phyloP scores from a whole-genome alignment of 805 yeast species.

The Metschnikowia bowlesiae region DNA sequence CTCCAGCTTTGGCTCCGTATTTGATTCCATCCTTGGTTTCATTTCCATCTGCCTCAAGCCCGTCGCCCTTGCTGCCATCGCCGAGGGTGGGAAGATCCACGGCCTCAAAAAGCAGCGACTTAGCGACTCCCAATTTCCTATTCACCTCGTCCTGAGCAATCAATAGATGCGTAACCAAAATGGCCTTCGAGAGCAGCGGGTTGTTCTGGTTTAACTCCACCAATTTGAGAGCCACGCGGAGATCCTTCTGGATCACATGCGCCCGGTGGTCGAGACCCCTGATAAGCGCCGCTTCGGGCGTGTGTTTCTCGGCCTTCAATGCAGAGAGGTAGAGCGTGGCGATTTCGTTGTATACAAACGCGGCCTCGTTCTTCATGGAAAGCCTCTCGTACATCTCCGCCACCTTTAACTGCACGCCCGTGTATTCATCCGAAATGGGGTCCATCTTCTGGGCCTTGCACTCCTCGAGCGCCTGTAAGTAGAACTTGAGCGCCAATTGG shows the following conservation, averaged over 20 bases:
- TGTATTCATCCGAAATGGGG: constrained; percentile 69
- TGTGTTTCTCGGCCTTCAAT: constrained; percentile 37
- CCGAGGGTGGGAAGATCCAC: background rate
- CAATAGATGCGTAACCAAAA: constrained; percentile 57
- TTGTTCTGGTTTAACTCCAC: constrained; percentile 51
- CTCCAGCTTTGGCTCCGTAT: too few species aligned
- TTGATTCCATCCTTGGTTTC: background rate
- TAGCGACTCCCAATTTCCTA: constrained; percentile 27
- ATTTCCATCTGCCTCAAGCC: background rate
- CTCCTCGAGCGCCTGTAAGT: constrained; percentile 67
- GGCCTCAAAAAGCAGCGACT: constrained; percentile 7
- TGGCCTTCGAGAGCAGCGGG: constrained; percentile 49
- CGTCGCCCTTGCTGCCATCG: too few species aligned
- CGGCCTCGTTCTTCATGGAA: constrained; percentile 58
- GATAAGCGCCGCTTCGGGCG: constrained; percentile 19
- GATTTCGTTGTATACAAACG: constrained; percentile 61
- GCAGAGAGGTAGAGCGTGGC: constrained; percentile 55
- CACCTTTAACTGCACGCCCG: constrained; percentile 83
- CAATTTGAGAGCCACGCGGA: constrained; percentile 63
- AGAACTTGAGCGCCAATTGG: constrained; percentile 62
- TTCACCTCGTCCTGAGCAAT: constrained; percentile 65
- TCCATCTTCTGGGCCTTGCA: constrained; percentile 55
- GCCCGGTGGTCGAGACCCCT: constrained; percentile 37
- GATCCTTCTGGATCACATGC: constrained; percentile 63
- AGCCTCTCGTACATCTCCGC: constrained; percentile 83